Evolutionary conservation across 202 grass and related monocot genomes (phyloP).

Genomic region (Carex sylvatica): DNA sequence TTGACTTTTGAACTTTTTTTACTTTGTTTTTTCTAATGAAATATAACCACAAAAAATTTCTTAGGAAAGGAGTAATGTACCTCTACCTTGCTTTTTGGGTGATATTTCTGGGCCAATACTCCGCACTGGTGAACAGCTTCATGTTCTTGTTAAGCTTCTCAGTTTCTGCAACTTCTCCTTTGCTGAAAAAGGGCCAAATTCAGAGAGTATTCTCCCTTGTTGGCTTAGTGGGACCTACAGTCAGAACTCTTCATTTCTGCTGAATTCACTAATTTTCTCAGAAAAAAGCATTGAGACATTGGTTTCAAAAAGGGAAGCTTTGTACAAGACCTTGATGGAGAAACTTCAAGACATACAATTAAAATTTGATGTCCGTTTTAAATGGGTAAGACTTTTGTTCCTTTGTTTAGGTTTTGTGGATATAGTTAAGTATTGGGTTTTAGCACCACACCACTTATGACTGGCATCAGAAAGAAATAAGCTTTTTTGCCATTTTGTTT

Average conservation of each 20-base stretch:
- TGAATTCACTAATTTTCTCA: conserved; percentile 78
- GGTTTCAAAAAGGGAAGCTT: conserved; percentile 54
- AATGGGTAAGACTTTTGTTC: conserved; percentile 27
- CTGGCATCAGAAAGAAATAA: background rate
- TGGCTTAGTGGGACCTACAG: conserved; percentile 47
- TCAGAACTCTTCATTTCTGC: conserved; percentile 33
- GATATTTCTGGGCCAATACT: conserved; percentile 72
- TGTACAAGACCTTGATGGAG: conserved; percentile 73
- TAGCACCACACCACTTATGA: background rate
- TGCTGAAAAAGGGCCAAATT: conserved; percentile 44
- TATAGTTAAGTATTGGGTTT: background rate
- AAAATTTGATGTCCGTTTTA: conserved; percentile 26
- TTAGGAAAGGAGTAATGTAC: conserved; percentile 62
- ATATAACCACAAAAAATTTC: conserved; percentile 7
- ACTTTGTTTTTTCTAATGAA: conserved; percentile 29
- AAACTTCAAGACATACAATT: conserved; percentile 49
- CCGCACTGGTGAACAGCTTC: conserved; percentile 78
- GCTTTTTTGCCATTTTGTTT: background rate
- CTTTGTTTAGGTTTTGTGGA: background rate
- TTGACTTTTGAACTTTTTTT: conserved; percentile 44
- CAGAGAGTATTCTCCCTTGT: conserved; percentile 70
- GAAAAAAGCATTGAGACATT: conserved; percentile 50
- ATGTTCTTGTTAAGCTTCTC: conserved; percentile 94
- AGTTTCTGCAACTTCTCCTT: conserved; percentile 57
- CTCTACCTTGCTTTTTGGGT: conserved; percentile 85